Conservation (phyloP, 1,284 basidiomycete species). For the Cryptococcus sp. region DNA sequence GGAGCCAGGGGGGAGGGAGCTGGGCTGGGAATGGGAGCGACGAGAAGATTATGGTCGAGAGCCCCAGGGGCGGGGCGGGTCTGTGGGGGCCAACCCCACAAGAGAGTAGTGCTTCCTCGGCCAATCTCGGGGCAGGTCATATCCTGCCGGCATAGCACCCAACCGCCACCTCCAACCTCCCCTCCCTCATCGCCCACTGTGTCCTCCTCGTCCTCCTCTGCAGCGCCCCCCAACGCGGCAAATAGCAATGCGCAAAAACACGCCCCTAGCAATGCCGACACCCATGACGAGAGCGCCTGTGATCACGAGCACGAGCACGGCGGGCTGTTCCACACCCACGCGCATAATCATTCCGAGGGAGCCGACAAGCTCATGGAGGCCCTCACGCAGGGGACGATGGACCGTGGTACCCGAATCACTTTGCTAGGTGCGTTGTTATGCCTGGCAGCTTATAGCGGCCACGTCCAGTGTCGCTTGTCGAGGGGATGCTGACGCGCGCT, state of each 20-base stretch:
- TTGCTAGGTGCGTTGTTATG: slow-evolving; percentile 54
- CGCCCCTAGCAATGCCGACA: slow-evolving; percentile 12
- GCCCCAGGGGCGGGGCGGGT: not conserved
- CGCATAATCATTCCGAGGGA: slow-evolving; percentile 60
- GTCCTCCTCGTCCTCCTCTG: not conserved
- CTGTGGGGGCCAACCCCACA: not conserved
- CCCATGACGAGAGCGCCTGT: slow-evolving; percentile 33
- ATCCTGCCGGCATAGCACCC: not conserved
- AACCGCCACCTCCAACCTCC: not conserved
- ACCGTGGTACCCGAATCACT: slow-evolving; percentile 78
- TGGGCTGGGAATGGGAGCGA: not conserved
- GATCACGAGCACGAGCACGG: slow-evolving; percentile 62
- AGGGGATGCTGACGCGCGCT: too few relatives aligned
- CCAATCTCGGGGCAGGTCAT: too few relatives aligned
- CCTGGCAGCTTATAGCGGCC: too few relatives aligned
- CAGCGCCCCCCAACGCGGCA: slow-evolving; percentile 8
- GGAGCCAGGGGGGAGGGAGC: not conserved
- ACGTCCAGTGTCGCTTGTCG: too few relatives aligned
- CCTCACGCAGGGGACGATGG: slow-evolving; percentile 62
- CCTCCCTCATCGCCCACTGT: not conserved
- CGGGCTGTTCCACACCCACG: slow-evolving; percentile 40
- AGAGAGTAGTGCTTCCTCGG: too few relatives aligned
- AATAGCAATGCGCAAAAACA: slow-evolving; percentile 6
- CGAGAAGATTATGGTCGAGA: not conserved
- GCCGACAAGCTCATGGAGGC: slow-evolving; percentile 69